Conservation (phyloP, 2,329 filamentous ascomycete genomes). For the Metarhizium anisopliae region DNA sequence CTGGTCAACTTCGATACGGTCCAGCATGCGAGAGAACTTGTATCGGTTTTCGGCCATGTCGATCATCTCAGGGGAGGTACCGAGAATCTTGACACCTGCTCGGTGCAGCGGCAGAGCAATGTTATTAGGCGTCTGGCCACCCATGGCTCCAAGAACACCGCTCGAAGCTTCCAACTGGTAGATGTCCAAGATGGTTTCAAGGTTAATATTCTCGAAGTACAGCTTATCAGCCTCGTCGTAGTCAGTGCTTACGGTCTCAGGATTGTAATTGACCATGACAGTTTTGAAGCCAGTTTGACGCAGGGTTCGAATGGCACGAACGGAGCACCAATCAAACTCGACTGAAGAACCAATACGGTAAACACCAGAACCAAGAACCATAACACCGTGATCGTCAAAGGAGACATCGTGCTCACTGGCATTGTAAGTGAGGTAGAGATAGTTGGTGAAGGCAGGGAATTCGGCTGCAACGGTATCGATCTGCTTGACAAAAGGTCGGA, state of each 20-base stretch:
- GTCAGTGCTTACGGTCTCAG: conserved; percentile 82
- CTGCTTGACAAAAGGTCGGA: conserved; percentile 89
- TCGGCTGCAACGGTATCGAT: conserved; percentile 98
- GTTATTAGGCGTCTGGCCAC: conserved; percentile 96
- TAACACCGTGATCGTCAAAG: conserved; percentile 86
- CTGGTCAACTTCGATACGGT: conserved; percentile 90
- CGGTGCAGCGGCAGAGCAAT: conserved; percentile 85
- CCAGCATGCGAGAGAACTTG: conserved; percentile 98
- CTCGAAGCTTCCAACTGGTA: conserved; percentile 77
- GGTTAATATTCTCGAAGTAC: conserved; percentile 92
- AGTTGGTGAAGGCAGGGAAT: conserved; percentile 91
- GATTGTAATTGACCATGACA: conserved; percentile 93
- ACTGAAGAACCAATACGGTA: conserved; percentile 97
- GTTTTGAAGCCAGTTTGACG: conserved; percentile 82
- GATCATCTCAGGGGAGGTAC: conserved; percentile 98
- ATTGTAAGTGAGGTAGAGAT: conserved; percentile 94
- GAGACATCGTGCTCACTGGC: conserved; percentile 73
- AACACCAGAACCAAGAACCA: conserved; percentile 93
- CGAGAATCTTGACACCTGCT: conserved; percentile 83
- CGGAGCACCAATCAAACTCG: conserved; percentile 98
- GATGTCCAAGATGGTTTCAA: conserved; percentile 87
- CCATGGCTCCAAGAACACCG: conserved; percentile 90
- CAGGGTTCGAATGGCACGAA: conserved; percentile 84
- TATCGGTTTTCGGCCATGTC: conserved; percentile 95
- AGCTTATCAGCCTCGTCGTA: conserved; percentile 90